These are phyloP conservation scores for Lachnellula hyalina DNA, from an alignment of 2,329 filamentous ascomycete genomes.

Conservation along the genomic window DNA sequence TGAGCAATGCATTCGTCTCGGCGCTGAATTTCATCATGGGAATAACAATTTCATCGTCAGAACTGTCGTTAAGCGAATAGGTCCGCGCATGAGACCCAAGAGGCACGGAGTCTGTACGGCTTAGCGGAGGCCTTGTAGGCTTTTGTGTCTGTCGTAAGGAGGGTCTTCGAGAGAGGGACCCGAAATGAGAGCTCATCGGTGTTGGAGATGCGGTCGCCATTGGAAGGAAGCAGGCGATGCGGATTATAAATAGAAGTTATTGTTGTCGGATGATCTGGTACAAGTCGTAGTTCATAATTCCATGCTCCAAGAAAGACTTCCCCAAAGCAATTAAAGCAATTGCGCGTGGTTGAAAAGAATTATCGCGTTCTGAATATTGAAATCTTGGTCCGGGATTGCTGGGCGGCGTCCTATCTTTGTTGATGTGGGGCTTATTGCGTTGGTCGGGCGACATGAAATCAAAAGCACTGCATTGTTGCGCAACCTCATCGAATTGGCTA, in stretches of 20 bases:
- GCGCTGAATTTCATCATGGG: conserved; percentile 86
- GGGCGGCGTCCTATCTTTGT: conserved; percentile 1
- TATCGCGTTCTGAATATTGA: conserved; percentile 22
- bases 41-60: conserved; percentile 86
- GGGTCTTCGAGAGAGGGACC: conserved; percentile 44
- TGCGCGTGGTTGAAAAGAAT: conserved; percentile 22
- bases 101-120: conserved; percentile 13
- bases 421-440: not conserved
- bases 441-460: not conserved
- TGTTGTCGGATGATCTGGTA: conserved; percentile 8
- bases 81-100: conserved; percentile 35
- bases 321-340: conserved; percentile 19
- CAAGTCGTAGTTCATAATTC: conserved; percentile 20
- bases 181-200: conserved; percentile 45
- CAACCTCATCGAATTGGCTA: too few relatives aligned
- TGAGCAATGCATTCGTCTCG: conserved; percentile 79
- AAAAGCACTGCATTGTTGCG: too few relatives aligned
- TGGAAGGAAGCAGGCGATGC: conserved; percentile 8
- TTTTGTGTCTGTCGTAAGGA: conserved; percentile 49
- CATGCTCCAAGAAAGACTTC: conserved; percentile 20
- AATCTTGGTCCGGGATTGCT: not conserved
- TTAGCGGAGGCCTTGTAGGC: conserved; percentile 40
- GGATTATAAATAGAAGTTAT: conserved; percentile 12
- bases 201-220: conserved; percentile 54
- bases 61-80: conserved; percentile 69